Conservation (phyloP, 108 stramenopile genomes). For the Cylindrotheca closterium region DNA sequence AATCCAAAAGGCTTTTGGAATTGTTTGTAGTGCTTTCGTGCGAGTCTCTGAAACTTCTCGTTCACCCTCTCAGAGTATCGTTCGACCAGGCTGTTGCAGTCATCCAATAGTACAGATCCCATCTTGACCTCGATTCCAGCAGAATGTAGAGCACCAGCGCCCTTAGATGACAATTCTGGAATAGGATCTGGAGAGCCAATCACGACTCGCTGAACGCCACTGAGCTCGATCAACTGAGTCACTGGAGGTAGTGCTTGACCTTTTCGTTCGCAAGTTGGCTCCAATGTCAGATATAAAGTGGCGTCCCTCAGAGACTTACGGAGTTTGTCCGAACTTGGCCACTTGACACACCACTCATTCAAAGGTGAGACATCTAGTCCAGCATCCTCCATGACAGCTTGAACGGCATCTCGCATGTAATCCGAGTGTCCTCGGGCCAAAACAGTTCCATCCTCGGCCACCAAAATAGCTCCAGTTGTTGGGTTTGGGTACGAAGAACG, state of each 20-base stretch:
- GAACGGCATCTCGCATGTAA: slow-evolving; percentile 59
- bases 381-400: slow-evolving; percentile 53
- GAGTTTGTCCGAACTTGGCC: slow-evolving; percentile 55
- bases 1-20: slow-evolving; percentile 74
- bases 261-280: slow-evolving; percentile 56
- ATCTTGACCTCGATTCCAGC: slow-evolving; percentile 68
- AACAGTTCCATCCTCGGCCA: slow-evolving; percentile 57
- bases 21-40: slow-evolving; percentile 54
- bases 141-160: slow-evolving; percentile 60
- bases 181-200: slow-evolving; percentile 78
- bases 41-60: slow-evolving; percentile 64
- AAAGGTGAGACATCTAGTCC: slow-evolving; percentile 65
- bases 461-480: slow-evolving; percentile 59
- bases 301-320: slow-evolving; percentile 50
- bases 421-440: slow-evolving; percentile 57
- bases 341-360: slow-evolving; percentile 76
- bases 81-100: slow-evolving; percentile 54
- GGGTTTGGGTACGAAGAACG: slow-evolving; percentile 61
- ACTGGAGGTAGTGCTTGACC: slow-evolving; percentile 70
- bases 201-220: slow-evolving; percentile 66
- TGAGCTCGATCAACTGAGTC: slow-evolving; percentile 67
- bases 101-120: slow-evolving; percentile 44
- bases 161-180: slow-evolving; percentile 55
- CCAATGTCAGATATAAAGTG: slow-evolving; percentile 79
- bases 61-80: slow-evolving; percentile 53